phyloP scores from a whole-genome alignment of 2,329 filamentous ascomycete genomes.

The Aureobasidium namibiae region DNA sequence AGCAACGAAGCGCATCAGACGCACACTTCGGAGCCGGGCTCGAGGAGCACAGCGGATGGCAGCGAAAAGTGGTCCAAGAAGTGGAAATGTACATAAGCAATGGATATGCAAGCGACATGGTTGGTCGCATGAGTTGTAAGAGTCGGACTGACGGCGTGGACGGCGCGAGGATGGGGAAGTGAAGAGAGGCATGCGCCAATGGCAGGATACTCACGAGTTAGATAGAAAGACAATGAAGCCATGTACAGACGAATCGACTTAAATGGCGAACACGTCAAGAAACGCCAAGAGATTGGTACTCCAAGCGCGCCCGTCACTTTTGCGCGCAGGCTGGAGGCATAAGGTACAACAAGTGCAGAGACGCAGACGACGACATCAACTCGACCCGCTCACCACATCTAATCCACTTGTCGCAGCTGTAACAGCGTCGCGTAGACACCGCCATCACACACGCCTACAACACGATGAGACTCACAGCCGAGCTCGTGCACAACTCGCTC shows the following conservation, averaged over 20 bases:
- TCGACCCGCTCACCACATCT: not conserved
- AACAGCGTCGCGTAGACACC: not conserved
- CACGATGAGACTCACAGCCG: slow-evolving; percentile 86
- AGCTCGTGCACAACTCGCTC: slow-evolving; percentile 87
- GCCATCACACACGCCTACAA: slow-evolving; percentile 7
- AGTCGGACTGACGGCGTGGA: not conserved
- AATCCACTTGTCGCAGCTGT: not conserved
- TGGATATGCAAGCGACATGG: not conserved
- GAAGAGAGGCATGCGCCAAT: not conserved
- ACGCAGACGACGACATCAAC: too few species aligned
- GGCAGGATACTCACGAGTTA: not conserved
- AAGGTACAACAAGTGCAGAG: too few species aligned
- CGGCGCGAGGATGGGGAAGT: not conserved
- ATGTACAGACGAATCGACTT: not conserved
- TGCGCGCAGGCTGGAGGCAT: not conserved
- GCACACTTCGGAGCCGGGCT: too few species aligned
- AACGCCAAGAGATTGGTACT: not conserved
- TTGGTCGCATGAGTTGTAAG: too few species aligned
- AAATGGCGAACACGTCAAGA: too few species aligned
- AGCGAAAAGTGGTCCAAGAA: not conserved
- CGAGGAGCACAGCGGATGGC: not conserved
- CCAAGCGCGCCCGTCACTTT: not conserved
- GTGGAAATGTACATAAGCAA: not conserved
- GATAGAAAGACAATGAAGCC: not conserved
- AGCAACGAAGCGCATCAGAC: too few species aligned